Percentiles rank a stretch among this genome's conserved stretches.
These are phyloP conservation scores for Prunus dulcis DNA, from an alignment of 306 rosid genomes.

Conservation along the genomic window DNA sequence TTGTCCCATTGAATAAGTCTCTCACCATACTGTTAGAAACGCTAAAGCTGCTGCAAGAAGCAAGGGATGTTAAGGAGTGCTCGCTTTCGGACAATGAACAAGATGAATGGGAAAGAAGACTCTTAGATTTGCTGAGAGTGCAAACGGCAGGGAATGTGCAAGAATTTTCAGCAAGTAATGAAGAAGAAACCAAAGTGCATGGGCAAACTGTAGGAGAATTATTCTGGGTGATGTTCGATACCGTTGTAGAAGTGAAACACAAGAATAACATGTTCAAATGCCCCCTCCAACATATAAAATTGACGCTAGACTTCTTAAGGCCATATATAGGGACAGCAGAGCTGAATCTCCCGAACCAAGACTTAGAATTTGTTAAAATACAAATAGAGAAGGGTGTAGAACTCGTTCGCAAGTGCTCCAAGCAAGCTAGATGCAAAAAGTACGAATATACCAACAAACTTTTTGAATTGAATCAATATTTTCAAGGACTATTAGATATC, in stretches of 20 bases:
- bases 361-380: not conserved
- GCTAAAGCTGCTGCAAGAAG: no score
- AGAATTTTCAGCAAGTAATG: not conserved
- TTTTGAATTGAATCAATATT: not conserved
- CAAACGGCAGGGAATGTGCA: not conserved
- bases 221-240: not conserved
- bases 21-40: no score
- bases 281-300: not conserved
- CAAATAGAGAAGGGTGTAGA: not conserved
- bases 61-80: no score
- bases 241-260: not conserved
- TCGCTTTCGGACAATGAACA: no score
- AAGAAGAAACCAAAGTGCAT: not conserved
- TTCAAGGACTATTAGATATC: not conserved
- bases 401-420: not conserved
- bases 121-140: not conserved
- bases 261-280: not conserved
- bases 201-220: not conserved
- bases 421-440: not conserved
- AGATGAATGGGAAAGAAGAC: no score
- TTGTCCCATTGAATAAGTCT: no score
- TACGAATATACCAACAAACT: not conserved
- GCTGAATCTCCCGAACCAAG: not conserved
- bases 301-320: not conserved
- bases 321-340: not conserved